These are phyloP conservation scores for Fusarium sacchari DNA, from an alignment of 2,329 filamentous ascomycete genomes.

Conservation along the genomic window DNA sequence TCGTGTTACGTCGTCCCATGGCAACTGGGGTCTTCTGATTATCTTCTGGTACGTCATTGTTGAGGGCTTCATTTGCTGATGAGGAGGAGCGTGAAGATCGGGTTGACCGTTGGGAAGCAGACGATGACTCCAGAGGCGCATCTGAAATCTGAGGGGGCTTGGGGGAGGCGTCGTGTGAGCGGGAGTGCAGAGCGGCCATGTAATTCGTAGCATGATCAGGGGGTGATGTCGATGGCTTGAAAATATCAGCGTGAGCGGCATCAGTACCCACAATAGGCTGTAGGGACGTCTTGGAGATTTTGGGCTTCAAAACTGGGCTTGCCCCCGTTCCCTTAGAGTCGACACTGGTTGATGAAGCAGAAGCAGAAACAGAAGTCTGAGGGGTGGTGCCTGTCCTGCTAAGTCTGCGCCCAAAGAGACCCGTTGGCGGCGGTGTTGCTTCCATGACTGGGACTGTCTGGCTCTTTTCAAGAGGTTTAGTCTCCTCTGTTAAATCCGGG, in stretches of 20 bases:
- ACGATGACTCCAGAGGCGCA: constrained; percentile 49
- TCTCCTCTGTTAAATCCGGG: constrained; percentile 51
- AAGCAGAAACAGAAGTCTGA: constrained; percentile 52
- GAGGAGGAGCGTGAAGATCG: constrained; percentile 64
- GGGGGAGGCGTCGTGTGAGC: constrained; percentile 67
- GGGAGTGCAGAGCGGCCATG: constrained; percentile 75
- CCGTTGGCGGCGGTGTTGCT: constrained; percentile 46
- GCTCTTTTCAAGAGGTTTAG: constrained; percentile 65
- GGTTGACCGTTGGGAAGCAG: constrained; percentile 54
- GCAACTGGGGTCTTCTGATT: constrained; percentile 42
- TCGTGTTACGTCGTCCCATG: constrained; percentile 50
- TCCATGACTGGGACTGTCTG: constrained; percentile 60
- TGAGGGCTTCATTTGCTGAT: constrained; percentile 55
- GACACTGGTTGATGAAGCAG: constrained; percentile 59
- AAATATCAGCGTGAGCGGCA: constrained; percentile 71
- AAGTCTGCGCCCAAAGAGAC: constrained; percentile 63
- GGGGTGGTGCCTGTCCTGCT: constrained; percentile 49
- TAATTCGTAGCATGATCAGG: constrained; percentile 69
- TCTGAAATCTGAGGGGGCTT: constrained; percentile 49
- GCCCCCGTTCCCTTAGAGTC: constrained; percentile 56
- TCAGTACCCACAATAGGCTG: constrained; percentile 75
- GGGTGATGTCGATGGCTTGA: constrained; percentile 64
- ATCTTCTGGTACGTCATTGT: constrained; percentile 51
- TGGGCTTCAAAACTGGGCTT: constrained; percentile 49
- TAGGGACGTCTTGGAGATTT: constrained; percentile 58